Conservation (phyloP, 1,284 basidiomycete species). For the Apiotrichum domesticum region DNA sequence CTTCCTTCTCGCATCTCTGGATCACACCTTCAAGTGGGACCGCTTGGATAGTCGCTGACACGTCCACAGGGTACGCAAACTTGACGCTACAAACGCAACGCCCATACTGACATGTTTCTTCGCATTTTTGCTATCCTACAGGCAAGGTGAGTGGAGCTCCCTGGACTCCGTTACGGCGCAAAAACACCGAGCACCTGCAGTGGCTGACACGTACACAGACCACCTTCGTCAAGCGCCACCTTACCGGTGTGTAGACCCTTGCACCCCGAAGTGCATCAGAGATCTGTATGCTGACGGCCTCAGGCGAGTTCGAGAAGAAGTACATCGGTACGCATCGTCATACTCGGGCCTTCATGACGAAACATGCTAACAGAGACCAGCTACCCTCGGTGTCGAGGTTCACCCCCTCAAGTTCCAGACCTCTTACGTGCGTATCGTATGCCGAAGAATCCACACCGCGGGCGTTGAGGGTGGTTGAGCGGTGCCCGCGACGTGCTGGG, state of each 20-base stretch:
- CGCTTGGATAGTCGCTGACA: not conserved
- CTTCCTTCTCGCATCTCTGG: too few relatives aligned
- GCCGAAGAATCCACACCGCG: too few relatives aligned
- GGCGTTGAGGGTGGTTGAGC: too few relatives aligned
- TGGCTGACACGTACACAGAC: slow-evolving; percentile 53
- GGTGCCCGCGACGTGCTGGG: too few relatives aligned
- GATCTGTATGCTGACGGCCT: slow-evolving; percentile 2
- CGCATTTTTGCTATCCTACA: slow-evolving; percentile 10
- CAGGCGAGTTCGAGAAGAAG: slow-evolving; percentile 97
- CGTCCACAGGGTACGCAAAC: slow-evolving; percentile 17
- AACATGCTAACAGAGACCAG: slow-evolving; percentile 51
- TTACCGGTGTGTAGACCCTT: slow-evolving; percentile 63
- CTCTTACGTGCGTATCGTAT: slow-evolving; percentile 62
- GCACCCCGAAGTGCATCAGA: not conserved
- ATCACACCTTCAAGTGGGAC: too few relatives aligned
- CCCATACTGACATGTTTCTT: not conserved
- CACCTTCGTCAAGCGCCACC: slow-evolving; percentile 98
- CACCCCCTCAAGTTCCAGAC: slow-evolving; percentile 95
- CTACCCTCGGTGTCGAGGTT: slow-evolving; percentile 98
- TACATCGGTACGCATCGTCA: slow-evolving; percentile 72
- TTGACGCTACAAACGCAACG: not conserved
- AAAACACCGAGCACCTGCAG: too few relatives aligned
- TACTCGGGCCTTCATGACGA: not conserved
- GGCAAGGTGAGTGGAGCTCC: slow-evolving; percentile 24
- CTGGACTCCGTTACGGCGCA: too few relatives aligned